Percentiles rank a stretch among this genome's conserved stretches.
Conservation (phyloP, 371 early-diverging fungal species). For the Mucor ambiguus region DNA sequence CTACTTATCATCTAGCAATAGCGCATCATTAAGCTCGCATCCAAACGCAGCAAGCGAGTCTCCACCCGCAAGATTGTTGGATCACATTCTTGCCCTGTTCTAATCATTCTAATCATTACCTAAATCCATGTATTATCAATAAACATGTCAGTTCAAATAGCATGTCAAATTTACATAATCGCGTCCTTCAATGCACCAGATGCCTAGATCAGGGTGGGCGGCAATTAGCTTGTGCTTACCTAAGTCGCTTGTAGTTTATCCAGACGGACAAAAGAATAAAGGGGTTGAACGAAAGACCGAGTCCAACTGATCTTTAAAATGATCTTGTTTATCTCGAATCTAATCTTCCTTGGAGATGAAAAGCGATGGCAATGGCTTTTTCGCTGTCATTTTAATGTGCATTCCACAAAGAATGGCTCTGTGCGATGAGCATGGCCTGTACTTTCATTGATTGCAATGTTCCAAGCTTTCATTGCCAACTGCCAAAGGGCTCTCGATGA, state of each 20-base stretch:
- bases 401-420: not conserved
- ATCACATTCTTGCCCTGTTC: conserved; percentile 5
- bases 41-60: not conserved
- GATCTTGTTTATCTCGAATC: not conserved
- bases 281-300: not conserved
- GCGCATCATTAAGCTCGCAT: not conserved
- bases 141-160: too few species aligned
- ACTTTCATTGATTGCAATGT: not conserved
- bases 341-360: not conserved
- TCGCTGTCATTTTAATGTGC: not conserved
- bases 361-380: too few species aligned
- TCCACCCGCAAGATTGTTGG: not conserved
- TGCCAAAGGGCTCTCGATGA: not conserved
- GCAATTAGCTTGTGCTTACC: too few species aligned
- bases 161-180: too few species aligned
- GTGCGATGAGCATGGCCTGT: not conserved
- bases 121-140: not conserved
- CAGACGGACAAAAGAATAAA: too few species aligned
- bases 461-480: not conserved
- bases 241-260: too few species aligned
- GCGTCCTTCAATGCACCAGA: too few species aligned
- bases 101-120: not conserved
- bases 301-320: not conserved
- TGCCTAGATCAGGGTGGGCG: too few species aligned
- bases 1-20: not conserved